phyloP scores from a whole-genome alignment of 768 basidiomycete genomes.

The Mycena chlorophos region DNA sequence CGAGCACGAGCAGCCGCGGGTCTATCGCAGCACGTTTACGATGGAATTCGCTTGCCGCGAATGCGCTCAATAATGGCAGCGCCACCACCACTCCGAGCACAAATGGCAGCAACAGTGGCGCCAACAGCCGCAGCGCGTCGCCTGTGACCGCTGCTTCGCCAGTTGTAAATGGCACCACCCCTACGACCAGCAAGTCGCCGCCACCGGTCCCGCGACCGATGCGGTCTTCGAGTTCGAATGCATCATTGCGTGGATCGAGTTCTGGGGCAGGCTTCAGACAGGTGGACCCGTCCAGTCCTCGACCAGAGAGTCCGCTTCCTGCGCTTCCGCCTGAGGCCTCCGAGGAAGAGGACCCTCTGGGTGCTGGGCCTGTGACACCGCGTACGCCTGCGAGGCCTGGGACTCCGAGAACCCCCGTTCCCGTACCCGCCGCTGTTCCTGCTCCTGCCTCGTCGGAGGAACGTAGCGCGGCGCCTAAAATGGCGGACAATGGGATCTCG shows the following conservation, averaged over 20 bases:
- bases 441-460: conserved; percentile 4
- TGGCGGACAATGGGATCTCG: conserved; percentile 22
- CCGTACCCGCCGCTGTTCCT: background rate
- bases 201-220: background rate
- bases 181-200: background rate
- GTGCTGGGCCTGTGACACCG: conserved; percentile 9
- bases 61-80: conserved; percentile 7
- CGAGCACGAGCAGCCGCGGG: conserved; percentile 48
- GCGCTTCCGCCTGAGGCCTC: conserved; percentile 19
- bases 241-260: conserved; percentile 14
- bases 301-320: conserved; percentile 22
- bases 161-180: conserved; percentile 16
- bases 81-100: conserved; percentile 12
- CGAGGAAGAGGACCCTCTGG: conserved; percentile 14
- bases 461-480: conserved; percentile 13
- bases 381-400: too few relatives aligned
- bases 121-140: conserved; percentile 2
- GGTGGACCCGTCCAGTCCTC: conserved; percentile 16
- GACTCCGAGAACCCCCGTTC: background rate
- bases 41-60: conserved; percentile 21
- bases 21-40: conserved; percentile 35
- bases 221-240: conserved; percentile 9
- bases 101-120: conserved; percentile 15
- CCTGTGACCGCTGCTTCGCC: conserved; percentile 5
- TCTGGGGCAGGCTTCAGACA: conserved; percentile 13